Evolutionary conservation across 169 alveolate genomes (phyloP).

Genomic region (Plasmodium falciparum): DNA sequence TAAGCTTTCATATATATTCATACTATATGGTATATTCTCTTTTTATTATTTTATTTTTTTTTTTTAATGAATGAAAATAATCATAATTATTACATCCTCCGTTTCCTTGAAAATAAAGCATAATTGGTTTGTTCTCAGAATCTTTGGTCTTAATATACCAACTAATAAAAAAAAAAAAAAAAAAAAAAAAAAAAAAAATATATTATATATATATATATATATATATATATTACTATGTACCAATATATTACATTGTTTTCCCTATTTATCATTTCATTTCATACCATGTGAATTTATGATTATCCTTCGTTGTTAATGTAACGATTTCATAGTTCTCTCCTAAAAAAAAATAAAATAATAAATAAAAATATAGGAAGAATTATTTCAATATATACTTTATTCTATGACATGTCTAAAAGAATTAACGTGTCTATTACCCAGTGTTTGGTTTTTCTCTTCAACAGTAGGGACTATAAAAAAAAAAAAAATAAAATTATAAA

Average conservation of each 20-base stretch:
- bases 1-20: neutral
- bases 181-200: neutral
- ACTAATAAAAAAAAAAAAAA: conserved; percentile 1
- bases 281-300: neutral
- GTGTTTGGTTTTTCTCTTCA: neutral
- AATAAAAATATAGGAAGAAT: no score
- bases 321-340: conserved; percentile 33
- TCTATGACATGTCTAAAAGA: no score
- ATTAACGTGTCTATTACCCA: neutral
- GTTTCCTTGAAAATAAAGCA: conserved; percentile 47
- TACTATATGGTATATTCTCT: neutral
- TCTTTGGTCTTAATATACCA: conserved; percentile 47
- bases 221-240: no score
- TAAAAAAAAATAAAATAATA: conserved; percentile 3
- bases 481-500: no score
- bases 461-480: neutral
- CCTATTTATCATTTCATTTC: neutral
- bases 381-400: no score
- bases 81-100: conserved; percentile 35
- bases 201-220: neutral
- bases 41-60: neutral
- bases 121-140: conserved; percentile 27
- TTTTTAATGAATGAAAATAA: neutral
- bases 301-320: conserved; percentile 5
- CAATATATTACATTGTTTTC: neutral